Evolutionary conservation across 164 flowering plant species (phyloP).

Genomic region (Aristolochia californica): DNA sequence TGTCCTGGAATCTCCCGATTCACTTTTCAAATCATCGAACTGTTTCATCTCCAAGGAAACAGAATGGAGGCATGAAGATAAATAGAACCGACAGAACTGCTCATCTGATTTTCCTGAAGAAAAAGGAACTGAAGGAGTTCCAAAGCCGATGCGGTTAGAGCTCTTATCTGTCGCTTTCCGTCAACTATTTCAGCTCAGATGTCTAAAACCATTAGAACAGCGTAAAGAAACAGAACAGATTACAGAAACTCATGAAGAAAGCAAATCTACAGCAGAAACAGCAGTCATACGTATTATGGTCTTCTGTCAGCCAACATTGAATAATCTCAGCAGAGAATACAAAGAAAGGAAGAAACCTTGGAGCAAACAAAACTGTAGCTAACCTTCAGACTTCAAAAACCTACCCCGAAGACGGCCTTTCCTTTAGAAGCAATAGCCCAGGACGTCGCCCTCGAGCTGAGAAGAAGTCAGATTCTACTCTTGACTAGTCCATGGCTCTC

Average conservation of each 20-base stretch:
- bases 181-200: no score
- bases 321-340: not conserved
- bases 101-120: not conserved
- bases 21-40: no score
- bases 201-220: no score
- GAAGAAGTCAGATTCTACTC: not conserved
- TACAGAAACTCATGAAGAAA: not conserved
- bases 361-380: not conserved
- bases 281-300: not conserved
- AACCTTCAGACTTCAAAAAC: conserved; percentile 5
- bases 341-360: not conserved
- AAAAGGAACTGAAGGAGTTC: not conserved
- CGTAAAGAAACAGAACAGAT: not conserved
- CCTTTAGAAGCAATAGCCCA: conserved; percentile 3
- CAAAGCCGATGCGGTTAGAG: not conserved
- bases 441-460: conserved; percentile 4
- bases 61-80: no score
- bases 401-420: conserved; percentile 2
- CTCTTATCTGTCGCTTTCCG: no score
- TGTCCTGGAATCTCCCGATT: no score
- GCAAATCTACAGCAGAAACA: not conserved
- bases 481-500: not conserved
- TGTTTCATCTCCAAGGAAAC: no score
- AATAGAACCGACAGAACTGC: no score
- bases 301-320: not conserved